Base-by-base conservation (phyloP, 805 yeast species). In the Candida nemodendra region DNA sequence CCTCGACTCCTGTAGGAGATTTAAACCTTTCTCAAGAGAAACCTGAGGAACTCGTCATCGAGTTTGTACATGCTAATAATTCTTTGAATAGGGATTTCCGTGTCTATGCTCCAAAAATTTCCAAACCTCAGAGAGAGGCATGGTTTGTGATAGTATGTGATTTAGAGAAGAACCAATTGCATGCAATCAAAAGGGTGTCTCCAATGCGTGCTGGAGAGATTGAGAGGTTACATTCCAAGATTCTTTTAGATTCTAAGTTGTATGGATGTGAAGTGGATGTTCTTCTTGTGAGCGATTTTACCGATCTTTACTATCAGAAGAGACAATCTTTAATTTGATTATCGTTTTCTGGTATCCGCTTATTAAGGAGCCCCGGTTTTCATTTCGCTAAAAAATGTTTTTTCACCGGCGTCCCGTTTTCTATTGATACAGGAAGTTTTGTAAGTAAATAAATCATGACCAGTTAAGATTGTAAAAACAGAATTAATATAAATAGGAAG, bases 41-140 rank as follows among this genome's bases (percentile, higher is more conserved):
- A 4, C 51, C 48, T 7, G 38, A 58, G 0, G 69, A 62, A 12
- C 32, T 85, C 12, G 45, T 41, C 0, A 65, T 86, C 15, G 63
- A 59, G 15, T 62, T 87, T 25, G 59, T 56, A 7, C 95, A 84
- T 55, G 63, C 66, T n/a, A 78, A 75, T 37, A 50, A 44, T 17
- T 70, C 78, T 3, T 54, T 65, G 38, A 76, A 73, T 45, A 64
- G 67, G 3, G 89, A 82, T 30, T 84, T 79, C 66, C 76, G 76
- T 47, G 75, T 87, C 35, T 78, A 81, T 53, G 71, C 90, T 40
- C 91, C 95, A 2, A 77, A 76, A 50, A 93, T 86, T 65, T 95
- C 96, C 30, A 91, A 93, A 61, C 69, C 80, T 2, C 99, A 93
- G 62, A 81, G 88, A 53, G 98, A 93, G 57, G 79, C 95, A 0